Evolutionary conservation across 176 grass and related monocot genomes (phyloP), one percentile per base, ranked within the genome.

Genomic region (Musa schizocarpa): DNA sequence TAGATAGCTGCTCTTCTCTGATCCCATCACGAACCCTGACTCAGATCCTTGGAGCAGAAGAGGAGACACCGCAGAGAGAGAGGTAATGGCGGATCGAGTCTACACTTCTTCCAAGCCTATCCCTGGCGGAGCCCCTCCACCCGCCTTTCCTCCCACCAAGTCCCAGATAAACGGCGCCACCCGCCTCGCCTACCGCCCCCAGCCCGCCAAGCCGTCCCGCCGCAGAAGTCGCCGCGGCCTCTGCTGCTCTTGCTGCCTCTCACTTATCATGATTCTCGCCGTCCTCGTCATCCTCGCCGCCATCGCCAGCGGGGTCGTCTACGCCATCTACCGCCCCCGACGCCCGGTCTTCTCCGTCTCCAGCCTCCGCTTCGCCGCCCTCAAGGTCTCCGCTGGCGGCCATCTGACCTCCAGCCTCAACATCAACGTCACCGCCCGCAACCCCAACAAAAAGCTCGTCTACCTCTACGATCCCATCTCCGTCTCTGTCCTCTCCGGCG

Each of bases 361-460:
- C 29, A 80, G 54, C 11, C 56, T 84, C 27, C 81, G 71, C 6
- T 81, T 92, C 54, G 69, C 75, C 24, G 89, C 83, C 61, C 87
- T 96, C 65, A 92, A 85, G 55, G 68, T 96, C 66, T 84, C 93
- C 0, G 72, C 81, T 23, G 80, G 86, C 69, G 71, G 57, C 57
- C 43, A 61, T 9, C 27, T 76, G 57, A 63, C 57, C 74, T 76
- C 86, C 78, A 49, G 85, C 20, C 83, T 96, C 43, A 87, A 88
- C 82, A 61, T 96, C 81, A 87, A 89, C 22, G 76, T 96, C 51
- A 86, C 76, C 20, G 87, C 85, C 54, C 86, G 49, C 57, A 96
- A 96, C 80, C 93, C 93, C 11, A 96, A 96, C 83, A 92, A 92
- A 81, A 96, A 96, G 89, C 81, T 96, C 66, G 89, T 90, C 51